phyloP scores from a whole-genome alignment of 441 rosid species.

The Populus hybrid region DNA sequence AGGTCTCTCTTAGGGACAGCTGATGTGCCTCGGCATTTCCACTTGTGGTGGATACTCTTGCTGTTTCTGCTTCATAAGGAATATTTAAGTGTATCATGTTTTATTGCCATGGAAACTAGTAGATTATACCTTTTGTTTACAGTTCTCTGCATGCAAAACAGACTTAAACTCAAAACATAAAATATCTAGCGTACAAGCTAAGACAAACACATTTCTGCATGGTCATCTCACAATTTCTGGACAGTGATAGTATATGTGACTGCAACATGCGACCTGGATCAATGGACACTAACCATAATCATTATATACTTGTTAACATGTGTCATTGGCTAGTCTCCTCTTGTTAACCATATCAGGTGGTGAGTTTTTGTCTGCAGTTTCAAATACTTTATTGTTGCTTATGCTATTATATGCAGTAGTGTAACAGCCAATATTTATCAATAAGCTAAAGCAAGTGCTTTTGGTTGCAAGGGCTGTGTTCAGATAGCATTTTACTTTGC shows the following conservation, averaged over 20 bases:
- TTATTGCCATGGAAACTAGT: too few species aligned
- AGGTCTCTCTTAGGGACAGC: not conserved
- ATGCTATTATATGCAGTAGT: not conserved
- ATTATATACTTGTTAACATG: not conserved
- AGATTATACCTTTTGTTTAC: not conserved
- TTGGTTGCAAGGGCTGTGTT: not conserved
- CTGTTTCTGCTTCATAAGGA: too few species aligned
- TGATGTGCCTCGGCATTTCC: not conserved
- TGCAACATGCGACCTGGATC: not conserved
- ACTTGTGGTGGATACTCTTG: not conserved
- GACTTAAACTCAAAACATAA: not conserved
- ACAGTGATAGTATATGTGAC: not conserved
- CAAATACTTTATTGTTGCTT: not conserved
- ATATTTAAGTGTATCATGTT: too few species aligned
- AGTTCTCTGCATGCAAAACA: not conserved
- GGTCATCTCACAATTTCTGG: not conserved
- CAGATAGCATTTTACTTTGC: not conserved
- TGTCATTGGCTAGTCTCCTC: not conserved
- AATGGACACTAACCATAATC: not conserved
- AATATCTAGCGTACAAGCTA: not conserved
- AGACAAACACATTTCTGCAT: not conserved
- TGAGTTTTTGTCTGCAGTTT: not conserved
- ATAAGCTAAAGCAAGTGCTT: slow-evolving; percentile 1
- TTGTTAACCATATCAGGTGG: not conserved
- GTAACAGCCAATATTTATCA: not conserved